Base-by-base conservation (phyloP, 352 stramenopile species). In the Aphanomyces stellatus region DNA sequence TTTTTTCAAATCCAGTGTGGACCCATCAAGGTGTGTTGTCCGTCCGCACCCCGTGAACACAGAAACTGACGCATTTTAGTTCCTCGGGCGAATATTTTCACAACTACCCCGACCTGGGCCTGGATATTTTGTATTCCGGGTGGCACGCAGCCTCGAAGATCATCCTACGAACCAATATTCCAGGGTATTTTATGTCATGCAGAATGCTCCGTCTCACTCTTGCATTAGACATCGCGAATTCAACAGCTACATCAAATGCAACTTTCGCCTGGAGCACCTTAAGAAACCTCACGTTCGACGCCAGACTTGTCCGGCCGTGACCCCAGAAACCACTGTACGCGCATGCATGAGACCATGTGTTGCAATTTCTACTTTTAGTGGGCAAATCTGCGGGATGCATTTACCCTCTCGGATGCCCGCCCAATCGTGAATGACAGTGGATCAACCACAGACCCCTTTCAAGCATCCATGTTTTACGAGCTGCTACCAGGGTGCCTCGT, bases 231-330 rank as follows among this genome's bases (percentile, higher is more conserved):
- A 94, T 35, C 79, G 83, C 1, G 83, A 90, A 40, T 94, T 94
- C 64, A 82, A 81, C 13, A 72, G 79, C 15, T 94, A 92, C 69
- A 79, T 90, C 68, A 94, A 94, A 64, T 94, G 83, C 73, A 94
- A 94, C 57, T 94, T 89, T 42, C 76, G 72, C 19, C 62, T 94
- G 43, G 80, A 71, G 56, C 86, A 92, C 43, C 73, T 81, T 30
- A 78, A 71, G 6, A n/a, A n/a, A 55, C 31, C 53, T 13, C 28
- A 13, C 24, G 7, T 10, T 17, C 25, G 34, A 37, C n/a, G 24
- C 40, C 24, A 33, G 5, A 0, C 77, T 75, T 22, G 49, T 7
- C 70, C 75, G 0, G 71, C 78, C 48, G 82, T 92, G 31, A 88
- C 82, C 3, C 76, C 85, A 2, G 78, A 92, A 65, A 94, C 78